Evolutionary conservation across 1,284 basidiomycete species (phyloP).

Genomic region (Thelephora terrestris): DNA sequence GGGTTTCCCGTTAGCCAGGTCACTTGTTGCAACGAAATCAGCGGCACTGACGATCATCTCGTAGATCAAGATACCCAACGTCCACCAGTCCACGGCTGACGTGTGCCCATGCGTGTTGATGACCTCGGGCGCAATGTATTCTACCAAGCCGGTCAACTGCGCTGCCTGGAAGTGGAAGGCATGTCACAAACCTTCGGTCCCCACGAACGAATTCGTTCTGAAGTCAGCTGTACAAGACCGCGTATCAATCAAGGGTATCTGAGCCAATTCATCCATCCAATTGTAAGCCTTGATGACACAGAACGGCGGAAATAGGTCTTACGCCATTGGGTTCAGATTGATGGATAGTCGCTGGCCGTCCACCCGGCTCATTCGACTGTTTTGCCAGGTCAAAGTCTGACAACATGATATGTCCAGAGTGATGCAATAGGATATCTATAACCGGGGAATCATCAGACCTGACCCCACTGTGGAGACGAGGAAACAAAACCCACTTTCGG

Average conservation of each 20-base stretch:
- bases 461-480: neutral
- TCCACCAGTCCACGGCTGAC: slow-evolving; percentile 99
- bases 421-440: slow-evolving; percentile 93
- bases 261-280: slow-evolving; percentile 1
- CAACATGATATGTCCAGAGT: slow-evolving; percentile 98
- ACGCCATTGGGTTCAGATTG: slow-evolving; percentile 86
- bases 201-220: slow-evolving; percentile 97
- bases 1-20: neutral
- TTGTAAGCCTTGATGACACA: slow-evolving; percentile 9
- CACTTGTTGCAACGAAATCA: slow-evolving; percentile 9
- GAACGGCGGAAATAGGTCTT: slow-evolving; percentile 13
- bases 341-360: slow-evolving; percentile 85
- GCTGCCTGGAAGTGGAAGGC: slow-evolving; percentile 10
- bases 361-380: slow-evolving; percentile 80
- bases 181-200: slow-evolving; percentile 76
- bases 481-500: slow-evolving; percentile 73
- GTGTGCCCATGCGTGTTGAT: slow-evolving; percentile 98
- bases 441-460: neutral
- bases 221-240: slow-evolving; percentile 96
- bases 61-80: slow-evolving; percentile 95
- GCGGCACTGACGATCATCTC: slow-evolving; percentile 92
- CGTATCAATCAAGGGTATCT: slow-evolving; percentile 91
- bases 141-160: slow-evolving; percentile 30
- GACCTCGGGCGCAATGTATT: slow-evolving; percentile 99
- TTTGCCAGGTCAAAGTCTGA: slow-evolving; percentile 99